Base-by-base conservation (phyloP, 495 filamentous ascomycete species). In the Podospora anserina region DNA sequence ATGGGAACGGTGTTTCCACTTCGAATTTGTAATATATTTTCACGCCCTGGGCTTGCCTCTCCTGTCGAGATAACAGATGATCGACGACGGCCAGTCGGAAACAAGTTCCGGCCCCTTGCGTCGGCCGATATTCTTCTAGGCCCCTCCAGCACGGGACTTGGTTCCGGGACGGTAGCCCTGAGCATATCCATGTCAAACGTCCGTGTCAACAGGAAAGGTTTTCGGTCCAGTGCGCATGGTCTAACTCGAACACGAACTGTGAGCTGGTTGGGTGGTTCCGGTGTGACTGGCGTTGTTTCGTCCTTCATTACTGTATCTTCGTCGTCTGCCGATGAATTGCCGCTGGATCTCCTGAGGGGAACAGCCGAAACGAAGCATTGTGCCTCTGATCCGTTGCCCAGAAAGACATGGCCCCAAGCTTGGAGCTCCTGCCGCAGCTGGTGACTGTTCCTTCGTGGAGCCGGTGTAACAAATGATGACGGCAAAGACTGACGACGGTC, bases 181-280 rank as follows among this genome's bases (percentile, higher is more conserved):
- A 83, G 77, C 53, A 79, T 76, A 30, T 82, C 79, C 39, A 82
- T 78, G 64, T 85, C 75, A 58, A 85, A 82, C 39, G 75, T 75
- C 2, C 83, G 76, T 68, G 80, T 76, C n/a, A 86, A 77, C 0
- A 84, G 61, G 69, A 85, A 84, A 9, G 81, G 78, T 61, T 81
- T 77, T 34, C 77, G 74, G 27, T 81, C 75, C 16, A 77, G 70
- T 5, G 77, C 74, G 53, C 74, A 75, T 15, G 84, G 84, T 13
- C 76, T 68, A 4, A 86, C 75, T 11, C 78, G 76, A 19, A 82
- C 83, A 18, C 84, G 78, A 44, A 86, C 79, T 1, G 79, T 83
- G n/a, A 84, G 57, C 1, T 70, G 73, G 53, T 66, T 70, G 2
- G 53, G 44, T 0, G 32, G 20, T 6, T 61, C 59, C 19, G 63